Evolutionary conservation across 2,329 filamentous ascomycete genomes (phyloP), one percentile per base, ranked within the genome.

Genomic region (Pestalotiopsis sp.): DNA sequence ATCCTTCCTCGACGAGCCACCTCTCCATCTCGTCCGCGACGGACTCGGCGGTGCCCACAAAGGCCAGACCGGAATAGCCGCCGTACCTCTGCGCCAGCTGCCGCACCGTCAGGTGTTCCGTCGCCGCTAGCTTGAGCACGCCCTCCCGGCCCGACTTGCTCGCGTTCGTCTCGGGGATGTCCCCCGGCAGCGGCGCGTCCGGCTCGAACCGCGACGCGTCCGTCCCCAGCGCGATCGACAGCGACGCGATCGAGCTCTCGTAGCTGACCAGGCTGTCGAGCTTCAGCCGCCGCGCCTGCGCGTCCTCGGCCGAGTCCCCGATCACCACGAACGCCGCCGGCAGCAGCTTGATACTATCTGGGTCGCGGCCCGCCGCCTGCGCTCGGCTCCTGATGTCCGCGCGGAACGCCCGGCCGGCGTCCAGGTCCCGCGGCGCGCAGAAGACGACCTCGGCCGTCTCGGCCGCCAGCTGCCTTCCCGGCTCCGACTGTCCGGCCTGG

Each of bases 371-470:
- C 0, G 80, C 85, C 0, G 78, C 81, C 3, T 73, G 77, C 0
- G 82, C 82, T 0, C 85, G 78, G 0, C 77, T 80, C 72, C 88
- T 88, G 70, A 88, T 83, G 70, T 87, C 86, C 0, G 77, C 79
- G 72, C 87, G 88, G 45, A 87, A 74, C 14, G 72, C 80, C 75
- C 86, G 86, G 3, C 82, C 84, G 0, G 77, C 71, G 7, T 81
- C 79, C 3, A 88, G 74, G 69, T 85, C 81, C 27, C 77, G 76
- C 1, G 84, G 84, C 31, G 83, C 83, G 71, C 85, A 87, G 70
- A 86, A 87, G 0, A 88, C 84, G 1, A 80, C 82, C 68, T 87
- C 86, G 0, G 85, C 85, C 12, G 85, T 87, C 76, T 87, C 85
- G 0, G 82, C 85, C 0, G 85, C 85, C 2, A 88, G 75, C 70